Evolutionary conservation across 1,139 yeast genomes (phyloP), one percentile per base, ranked within the genome.

Genomic region (Lodderomyces beijingensis): DNA sequence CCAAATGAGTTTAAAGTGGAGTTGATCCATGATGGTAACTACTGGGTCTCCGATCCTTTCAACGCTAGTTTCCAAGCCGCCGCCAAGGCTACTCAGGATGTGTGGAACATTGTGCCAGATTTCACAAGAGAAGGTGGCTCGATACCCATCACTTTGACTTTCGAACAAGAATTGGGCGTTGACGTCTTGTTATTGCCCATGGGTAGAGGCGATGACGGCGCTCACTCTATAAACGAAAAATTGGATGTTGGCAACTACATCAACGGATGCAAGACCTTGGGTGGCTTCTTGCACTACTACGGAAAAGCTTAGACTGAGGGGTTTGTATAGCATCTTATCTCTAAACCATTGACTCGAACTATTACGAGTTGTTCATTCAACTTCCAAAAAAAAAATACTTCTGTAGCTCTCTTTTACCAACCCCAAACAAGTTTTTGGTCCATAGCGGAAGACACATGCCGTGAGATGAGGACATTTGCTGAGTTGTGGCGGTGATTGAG

Each of bases 121-220:
- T 77, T 86, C 57, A 93, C 98, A 36, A 82, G 98, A 68, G 98
- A 91, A 66, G 97, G 98, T 53, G 98, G 98, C 20, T 88, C 96
- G 3, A 91, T 91, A 52, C 98, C 98, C 47, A 88, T 91, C 55
- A 89, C 98, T 25, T 66, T 91, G 48, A 80, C 95, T 31, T 91
- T 91, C 64, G 95, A 91, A 67, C 72, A 87, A 51, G 79, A 80
- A 54, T 74, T 91, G 53, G 80, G 84, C 49, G 84, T 94, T 25
- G 81, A 80, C 45, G 97, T 89, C 22, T 71, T 91, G 44, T 70
- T 91, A 53, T 74, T 91, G 50, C 98, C 98, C 44, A 85, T 91
- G 85, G 98, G 98, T 46, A 82, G 95, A 63, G 98, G 97, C 50
- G 97, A 91, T 56, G 99, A 93, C 52, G 98, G 98, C 48, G 98